Base-by-base conservation (phyloP, 176 grass and related monocot species). In the Luzula sylvatica region DNA sequence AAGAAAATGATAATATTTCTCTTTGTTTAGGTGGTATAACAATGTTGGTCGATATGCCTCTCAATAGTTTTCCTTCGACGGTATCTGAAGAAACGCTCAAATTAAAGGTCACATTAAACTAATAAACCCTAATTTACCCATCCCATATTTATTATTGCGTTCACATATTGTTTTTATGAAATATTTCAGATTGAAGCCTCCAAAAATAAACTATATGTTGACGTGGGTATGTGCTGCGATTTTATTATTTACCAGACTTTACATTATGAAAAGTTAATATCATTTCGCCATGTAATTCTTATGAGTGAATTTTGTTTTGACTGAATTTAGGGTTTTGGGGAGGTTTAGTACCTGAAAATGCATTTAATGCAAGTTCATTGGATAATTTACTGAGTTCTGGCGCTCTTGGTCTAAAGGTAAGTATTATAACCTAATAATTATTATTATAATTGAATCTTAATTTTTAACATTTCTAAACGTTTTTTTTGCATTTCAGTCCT, bases 301-400 rank as follows among this genome's bases (percentile, higher is more conserved):
- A 23, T 69, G 23, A 60, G 5, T 56, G 14, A 22, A 43, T 3
- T 51, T 14, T 8, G 56, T 16, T 62, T 60, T n/a, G n/a, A 2
- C 30, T n/a, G 14, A 15, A 65, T 56, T 8, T 49, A 96, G 92
- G 92, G 38, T 96, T 96, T 48, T 96, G 92, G 92, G 92, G 92
- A 65, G 92, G 92, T 43, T 78, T 96, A n/a, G 85, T 89, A 30
- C 92, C 92, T 68, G 85, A 96, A 71, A 96, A 96, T 47, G 81
- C 92, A 58, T 77, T 89, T 49, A 52, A 89, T 69, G 24, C 78
- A 67, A 80, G 32, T 71, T 71, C 66, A 70, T 54, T 96, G 39
- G 81, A 96, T 19, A 50, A 70, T 35, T 75, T 96, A 24, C 72
- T 96, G n/a, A 59, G 55, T 15, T 77, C 92, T 38, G 92, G 92